These are phyloP conservation scores for Blastobotrys attinorum DNA, from an alignment of 805 yeast species.

Conservation along the genomic window DNA sequence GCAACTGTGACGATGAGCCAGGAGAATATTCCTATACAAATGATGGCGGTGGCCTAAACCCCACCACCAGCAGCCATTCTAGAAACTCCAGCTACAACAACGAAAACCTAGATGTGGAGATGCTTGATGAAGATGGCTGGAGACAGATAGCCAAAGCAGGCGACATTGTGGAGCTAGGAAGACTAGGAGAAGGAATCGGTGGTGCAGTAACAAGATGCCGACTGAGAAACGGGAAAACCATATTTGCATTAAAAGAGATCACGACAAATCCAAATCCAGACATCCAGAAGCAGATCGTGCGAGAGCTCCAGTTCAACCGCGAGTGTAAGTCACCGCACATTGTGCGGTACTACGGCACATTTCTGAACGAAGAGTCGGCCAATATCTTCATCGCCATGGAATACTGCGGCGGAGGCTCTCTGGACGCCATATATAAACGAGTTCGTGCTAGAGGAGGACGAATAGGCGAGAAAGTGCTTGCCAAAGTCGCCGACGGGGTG, in stretches of 20 bases:
- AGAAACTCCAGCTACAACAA: neutral
- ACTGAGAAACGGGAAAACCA: conserved; percentile 46
- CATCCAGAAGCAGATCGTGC: conserved; percentile 77
- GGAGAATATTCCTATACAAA: neutral
- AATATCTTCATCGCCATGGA: conserved; percentile 95
- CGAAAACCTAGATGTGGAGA: conserved; percentile 22
- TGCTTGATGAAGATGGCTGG: conserved; percentile 73
- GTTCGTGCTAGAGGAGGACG: conserved; percentile 71
- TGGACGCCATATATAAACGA: conserved; percentile 83
- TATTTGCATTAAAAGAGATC: conserved; percentile 79
- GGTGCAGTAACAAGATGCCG: conserved; percentile 82
- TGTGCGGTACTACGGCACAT: conserved; percentile 90
- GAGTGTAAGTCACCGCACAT: conserved; percentile 76
- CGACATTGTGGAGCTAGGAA: conserved; percentile 58
- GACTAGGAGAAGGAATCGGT: conserved; percentile 90
- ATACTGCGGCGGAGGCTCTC: conserved; percentile 86
- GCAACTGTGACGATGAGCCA: too few relatives aligned
- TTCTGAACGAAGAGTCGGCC: conserved; percentile 63
- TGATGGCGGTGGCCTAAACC: neutral
- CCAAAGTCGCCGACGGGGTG: conserved; percentile 82
- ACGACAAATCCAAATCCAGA: conserved; percentile 76
- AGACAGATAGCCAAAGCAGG: conserved; percentile 46
- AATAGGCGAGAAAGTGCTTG: conserved; percentile 87
- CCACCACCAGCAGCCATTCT: too few relatives aligned
- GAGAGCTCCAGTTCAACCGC: conserved; percentile 85